phyloP scores from a whole-genome alignment of 2,329 filamentous ascomycete species.

The Bretziella fagacearum region DNA sequence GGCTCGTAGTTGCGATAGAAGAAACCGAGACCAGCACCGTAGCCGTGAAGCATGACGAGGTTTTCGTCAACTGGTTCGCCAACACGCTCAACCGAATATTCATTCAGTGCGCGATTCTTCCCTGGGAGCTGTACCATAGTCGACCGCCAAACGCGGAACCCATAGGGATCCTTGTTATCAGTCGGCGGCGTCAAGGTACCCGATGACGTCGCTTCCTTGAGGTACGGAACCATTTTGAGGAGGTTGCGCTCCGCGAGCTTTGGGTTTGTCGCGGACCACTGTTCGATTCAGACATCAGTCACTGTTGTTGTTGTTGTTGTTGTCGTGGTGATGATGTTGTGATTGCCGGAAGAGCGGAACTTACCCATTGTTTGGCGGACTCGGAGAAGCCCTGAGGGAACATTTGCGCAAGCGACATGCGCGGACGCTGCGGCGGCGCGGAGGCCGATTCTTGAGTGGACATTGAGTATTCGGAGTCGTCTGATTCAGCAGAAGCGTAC shows the following conservation, averaged over 20 bases:
- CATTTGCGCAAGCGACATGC: slow-evolving; percentile 25
- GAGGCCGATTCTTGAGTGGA: slow-evolving; percentile 15
- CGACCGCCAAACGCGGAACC: slow-evolving; percentile 71
- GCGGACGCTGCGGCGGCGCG: slow-evolving; percentile 18
- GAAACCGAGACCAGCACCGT: slow-evolving; percentile 88
- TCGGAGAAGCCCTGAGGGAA: slow-evolving; percentile 90
- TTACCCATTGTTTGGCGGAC: slow-evolving; percentile 77
- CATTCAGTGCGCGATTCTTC: slow-evolving; percentile 75
- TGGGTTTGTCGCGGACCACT: slow-evolving; percentile 79
- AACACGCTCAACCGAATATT: slow-evolving; percentile 75
- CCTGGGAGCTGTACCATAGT: slow-evolving; percentile 71
- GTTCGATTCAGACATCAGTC: slow-evolving; percentile 15
- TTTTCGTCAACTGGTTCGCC: slow-evolving; percentile 69
- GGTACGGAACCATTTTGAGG: slow-evolving; percentile 67
- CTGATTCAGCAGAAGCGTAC: slow-evolving; percentile 16
- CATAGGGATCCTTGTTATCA: slow-evolving; percentile 53
- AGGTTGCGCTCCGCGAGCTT: slow-evolving; percentile 76
- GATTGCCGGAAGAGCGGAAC: slow-evolving; percentile 21
- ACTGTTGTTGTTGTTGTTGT: too few relatives aligned
- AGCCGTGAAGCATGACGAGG: slow-evolving; percentile 90
- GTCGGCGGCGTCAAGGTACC: slow-evolving; percentile 25
- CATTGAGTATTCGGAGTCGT: slow-evolving; percentile 15
- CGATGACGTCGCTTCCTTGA: slow-evolving; percentile 49
- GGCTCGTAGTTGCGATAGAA: slow-evolving; percentile 98
- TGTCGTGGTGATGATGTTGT: not conserved